A percentile compares a stretch with the other conserved stretches of the same genome.
These are phyloP conservation scores for Coemansia sp. DNA, from an alignment of 192 early-diverging fungal species.

Conservation along the genomic window DNA sequence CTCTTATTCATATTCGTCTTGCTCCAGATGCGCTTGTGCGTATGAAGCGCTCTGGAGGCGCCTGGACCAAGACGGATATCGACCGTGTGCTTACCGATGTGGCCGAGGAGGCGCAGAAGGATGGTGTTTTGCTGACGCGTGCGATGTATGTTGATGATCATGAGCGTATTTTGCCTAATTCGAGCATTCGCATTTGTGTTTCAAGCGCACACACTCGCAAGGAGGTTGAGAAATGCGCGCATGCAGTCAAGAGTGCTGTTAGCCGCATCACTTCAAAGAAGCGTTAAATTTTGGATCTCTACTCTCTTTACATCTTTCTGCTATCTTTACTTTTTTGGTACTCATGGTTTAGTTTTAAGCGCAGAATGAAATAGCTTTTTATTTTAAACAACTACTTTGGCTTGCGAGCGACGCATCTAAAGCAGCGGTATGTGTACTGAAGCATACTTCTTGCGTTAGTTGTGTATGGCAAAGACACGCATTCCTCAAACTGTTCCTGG, in stretches of 20 bases:
- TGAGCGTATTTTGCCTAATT: conserved; percentile 69
- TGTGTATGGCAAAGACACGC: conserved; percentile 69
- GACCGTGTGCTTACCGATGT: conserved; percentile 71
- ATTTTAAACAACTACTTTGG: conserved; percentile 13
- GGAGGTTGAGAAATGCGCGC: conserved; percentile 82
- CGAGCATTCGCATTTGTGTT: conserved; percentile 82
- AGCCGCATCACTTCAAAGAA: conserved; percentile 49
- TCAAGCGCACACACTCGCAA: conserved; percentile 73
- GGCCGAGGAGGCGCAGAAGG: conserved; percentile 74
- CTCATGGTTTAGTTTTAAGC: neutral
- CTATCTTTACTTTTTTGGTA: neutral
- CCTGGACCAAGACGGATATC: conserved; percentile 52
- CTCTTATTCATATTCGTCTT: conserved; percentile 77
- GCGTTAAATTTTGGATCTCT: conserved; percentile 18
- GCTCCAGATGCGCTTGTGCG: conserved; percentile 56
- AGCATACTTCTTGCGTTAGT: conserved; percentile 77
- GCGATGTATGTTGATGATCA: conserved; percentile 86
- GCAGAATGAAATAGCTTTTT: neutral
- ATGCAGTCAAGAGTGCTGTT: conserved; percentile 72
- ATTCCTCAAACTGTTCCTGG: conserved; percentile 58
- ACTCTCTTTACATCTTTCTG: neutral
- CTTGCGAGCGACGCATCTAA: conserved; percentile 47
- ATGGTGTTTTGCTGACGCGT: conserved; percentile 81
- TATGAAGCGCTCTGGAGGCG: conserved; percentile 65
- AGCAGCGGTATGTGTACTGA: conserved; percentile 72